A percentile compares a stretch with the other conserved stretches of the same genome.
Evolutionary conservation across 352 stramenopile genomes (phyloP).

Genomic region (Pythium dissimile): DNA sequence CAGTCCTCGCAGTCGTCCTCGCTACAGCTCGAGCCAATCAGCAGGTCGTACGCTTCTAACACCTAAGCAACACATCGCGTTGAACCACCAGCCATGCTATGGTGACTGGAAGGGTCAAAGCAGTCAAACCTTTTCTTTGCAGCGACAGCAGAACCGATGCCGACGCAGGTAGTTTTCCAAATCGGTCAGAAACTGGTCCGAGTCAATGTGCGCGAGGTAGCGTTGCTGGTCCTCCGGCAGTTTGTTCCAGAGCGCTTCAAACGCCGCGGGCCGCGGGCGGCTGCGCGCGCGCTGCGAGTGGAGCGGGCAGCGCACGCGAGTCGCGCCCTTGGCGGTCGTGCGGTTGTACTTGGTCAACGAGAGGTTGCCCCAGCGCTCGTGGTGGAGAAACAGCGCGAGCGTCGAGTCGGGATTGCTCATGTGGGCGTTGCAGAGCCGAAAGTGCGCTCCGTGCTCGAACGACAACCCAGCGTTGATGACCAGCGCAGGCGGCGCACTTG

Average conservation of each 20-base stretch:
- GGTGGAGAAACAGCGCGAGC: constrained; percentile 75
- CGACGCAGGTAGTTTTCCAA: constrained; percentile 79
- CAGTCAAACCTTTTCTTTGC: constrained; percentile 85
- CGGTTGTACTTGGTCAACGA: constrained; percentile 47
- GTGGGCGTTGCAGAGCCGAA: constrained; percentile 68
- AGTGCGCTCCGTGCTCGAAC: constrained; percentile 54
- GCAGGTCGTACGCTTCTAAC: constrained; percentile 83
- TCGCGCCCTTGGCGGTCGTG: constrained; percentile 34
- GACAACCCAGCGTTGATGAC: constrained; percentile 49
- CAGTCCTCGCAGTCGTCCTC: constrained; percentile 87
- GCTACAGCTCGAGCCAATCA: constrained; percentile 80
- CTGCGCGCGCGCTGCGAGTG: constrained; percentile 72
- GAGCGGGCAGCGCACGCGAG: constrained; percentile 64
- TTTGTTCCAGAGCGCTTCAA: constrained; percentile 77
- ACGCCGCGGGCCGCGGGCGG: constrained; percentile 65
- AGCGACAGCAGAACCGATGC: constrained; percentile 86
- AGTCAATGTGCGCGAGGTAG: constrained; percentile 83
- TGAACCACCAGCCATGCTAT: neutral
- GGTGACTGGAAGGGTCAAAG: too few relatives aligned
- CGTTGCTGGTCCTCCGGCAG: constrained; percentile 74
- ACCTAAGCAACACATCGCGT: constrained; percentile 27
- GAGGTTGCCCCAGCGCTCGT: constrained; percentile 61
- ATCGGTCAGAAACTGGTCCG: constrained; percentile 84
- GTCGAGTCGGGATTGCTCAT: constrained; percentile 58
- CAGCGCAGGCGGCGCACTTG: constrained; percentile 30